Conservation (phyloP, 306 rosid genomes). For the Hippophae rhamnoides region DNA sequence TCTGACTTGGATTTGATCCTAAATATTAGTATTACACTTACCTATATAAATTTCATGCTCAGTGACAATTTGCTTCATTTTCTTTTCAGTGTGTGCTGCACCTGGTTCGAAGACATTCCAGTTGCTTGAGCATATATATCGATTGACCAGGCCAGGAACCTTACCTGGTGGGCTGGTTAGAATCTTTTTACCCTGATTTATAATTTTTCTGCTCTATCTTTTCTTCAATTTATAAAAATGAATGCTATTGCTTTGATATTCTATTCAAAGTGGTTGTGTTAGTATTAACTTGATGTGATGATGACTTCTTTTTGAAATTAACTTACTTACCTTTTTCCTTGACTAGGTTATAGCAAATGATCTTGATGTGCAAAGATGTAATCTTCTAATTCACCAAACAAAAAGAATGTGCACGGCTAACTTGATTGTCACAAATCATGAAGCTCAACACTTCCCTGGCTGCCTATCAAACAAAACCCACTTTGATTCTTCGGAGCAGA, state of each 20-base stretch:
- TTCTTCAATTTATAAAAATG: conserved; percentile 7
- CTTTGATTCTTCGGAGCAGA: conserved; percentile 26
- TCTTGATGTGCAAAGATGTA: conserved; percentile 95
- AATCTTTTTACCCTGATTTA: conserved; percentile 12
- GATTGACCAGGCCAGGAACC: conserved; percentile 52
- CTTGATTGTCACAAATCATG: conserved; percentile 89
- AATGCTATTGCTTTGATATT: conserved; percentile 8
- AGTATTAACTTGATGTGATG: not conserved
- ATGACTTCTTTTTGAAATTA: conserved; percentile 10
- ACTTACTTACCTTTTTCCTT: conserved; percentile 10
- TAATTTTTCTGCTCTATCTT: not conserved
- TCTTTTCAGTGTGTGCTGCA: conserved; percentile 92
- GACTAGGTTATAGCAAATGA: conserved; percentile 91
- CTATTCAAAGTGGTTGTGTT: conserved; percentile 6
- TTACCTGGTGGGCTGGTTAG: conserved; percentile 88
- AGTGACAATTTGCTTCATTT: conserved; percentile 12
- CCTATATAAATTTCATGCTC: not conserved
- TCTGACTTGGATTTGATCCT: no score
- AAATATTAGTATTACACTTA: no score
- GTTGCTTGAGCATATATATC: conserved; percentile 85
- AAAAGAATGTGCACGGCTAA: conserved; percentile 98
- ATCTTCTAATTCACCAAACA: conserved; percentile 98
- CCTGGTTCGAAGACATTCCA: conserved; percentile 98
- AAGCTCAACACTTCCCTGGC: conserved; percentile 98
- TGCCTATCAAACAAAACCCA: conserved; percentile 50